Evolutionary conservation across 805 yeast species (phyloP).

Genomic region (Hanseniaspora vineae): DNA sequence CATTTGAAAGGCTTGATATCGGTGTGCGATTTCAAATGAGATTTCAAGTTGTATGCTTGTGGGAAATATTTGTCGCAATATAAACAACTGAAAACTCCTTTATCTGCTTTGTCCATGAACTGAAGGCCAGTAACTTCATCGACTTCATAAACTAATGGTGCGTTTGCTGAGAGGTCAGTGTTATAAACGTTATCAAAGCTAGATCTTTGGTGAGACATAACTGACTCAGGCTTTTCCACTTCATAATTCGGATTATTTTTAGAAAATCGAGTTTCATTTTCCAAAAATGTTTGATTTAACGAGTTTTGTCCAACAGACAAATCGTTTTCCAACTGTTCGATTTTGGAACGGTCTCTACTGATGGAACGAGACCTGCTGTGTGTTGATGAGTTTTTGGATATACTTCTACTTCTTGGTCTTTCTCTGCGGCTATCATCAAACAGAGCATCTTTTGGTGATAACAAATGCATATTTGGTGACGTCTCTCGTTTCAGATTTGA

Average conservation of each 20-base stretch:
- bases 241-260: not conserved
- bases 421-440: not conserved
- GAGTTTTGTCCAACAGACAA: constrained; percentile 18
- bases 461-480: not conserved
- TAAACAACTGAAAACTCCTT: constrained; percentile 41
- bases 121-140: too few relatives aligned
- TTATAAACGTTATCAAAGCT: not conserved
- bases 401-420: constrained; percentile 2
- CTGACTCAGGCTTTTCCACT: not conserved
- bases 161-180: too few relatives aligned
- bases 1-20: constrained; percentile 32
- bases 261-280: too few relatives aligned
- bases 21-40: constrained; percentile 84
- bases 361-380: constrained; percentile 11
- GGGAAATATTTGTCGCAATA: constrained; percentile 81
- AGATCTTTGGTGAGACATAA: constrained; percentile 3
- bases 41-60: constrained; percentile 81
- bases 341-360: constrained; percentile 6
- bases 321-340: constrained; percentile 17
- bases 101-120: too few relatives aligned
- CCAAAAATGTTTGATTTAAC: constrained; percentile 18
- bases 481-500: not conserved
- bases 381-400: not conserved
- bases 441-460: not conserved
- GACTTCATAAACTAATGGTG: too few relatives aligned